These are phyloP conservation scores for Paecilomyces sp. DNA, from an alignment of 2,329 filamentous ascomycete species.

Conservation along the genomic window DNA sequence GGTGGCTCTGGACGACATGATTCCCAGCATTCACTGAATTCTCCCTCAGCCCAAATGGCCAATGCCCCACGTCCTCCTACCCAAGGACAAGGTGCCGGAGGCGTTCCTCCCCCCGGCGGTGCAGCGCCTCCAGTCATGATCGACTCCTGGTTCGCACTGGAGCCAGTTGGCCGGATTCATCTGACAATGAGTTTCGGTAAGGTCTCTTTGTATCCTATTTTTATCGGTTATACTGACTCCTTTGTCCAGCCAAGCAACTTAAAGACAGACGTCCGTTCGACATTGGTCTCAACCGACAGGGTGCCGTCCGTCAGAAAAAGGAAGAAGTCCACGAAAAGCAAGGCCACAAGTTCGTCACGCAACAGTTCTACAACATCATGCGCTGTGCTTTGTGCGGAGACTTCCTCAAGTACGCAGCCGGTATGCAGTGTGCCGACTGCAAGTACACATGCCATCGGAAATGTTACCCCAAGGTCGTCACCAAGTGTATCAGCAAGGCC, in stretches of 20 bases:
- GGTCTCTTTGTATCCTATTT: slow-evolving; percentile 8
- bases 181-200: slow-evolving; percentile 77
- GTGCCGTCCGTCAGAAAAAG: slow-evolving; percentile 93
- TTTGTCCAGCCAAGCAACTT: slow-evolving; percentile 64
- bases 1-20: slow-evolving; percentile 43
- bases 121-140: slow-evolving; percentile 45
- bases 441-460: slow-evolving; percentile 99
- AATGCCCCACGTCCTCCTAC: slow-evolving; percentile 15
- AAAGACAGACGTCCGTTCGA: slow-evolving; percentile 78
- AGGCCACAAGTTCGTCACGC: slow-evolving; percentile 96
- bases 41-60: slow-evolving; percentile 18
- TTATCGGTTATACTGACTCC: background rate
- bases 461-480: slow-evolving; percentile 93
- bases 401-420: slow-evolving; percentile 95
- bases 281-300: slow-evolving; percentile 85
- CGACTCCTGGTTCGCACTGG: slow-evolving; percentile 94
- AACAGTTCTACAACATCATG: slow-evolving; percentile 99
- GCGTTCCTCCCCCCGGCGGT: slow-evolving; percentile 22
- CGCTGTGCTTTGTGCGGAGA: slow-evolving; percentile 95
- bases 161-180: slow-evolving; percentile 88
- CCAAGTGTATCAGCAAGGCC: slow-evolving; percentile 98
- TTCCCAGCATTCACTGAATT: slow-evolving; percentile 44
- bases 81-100: slow-evolving; percentile 22
- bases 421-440: slow-evolving; percentile 99
- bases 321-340: slow-evolving; percentile 98